Percentiles rank a stretch among this genome's conserved stretches.
Evolutionary conservation across 805 yeast genomes (phyloP).

Genomic region (Saccharomycopsis babjevae): DNA sequence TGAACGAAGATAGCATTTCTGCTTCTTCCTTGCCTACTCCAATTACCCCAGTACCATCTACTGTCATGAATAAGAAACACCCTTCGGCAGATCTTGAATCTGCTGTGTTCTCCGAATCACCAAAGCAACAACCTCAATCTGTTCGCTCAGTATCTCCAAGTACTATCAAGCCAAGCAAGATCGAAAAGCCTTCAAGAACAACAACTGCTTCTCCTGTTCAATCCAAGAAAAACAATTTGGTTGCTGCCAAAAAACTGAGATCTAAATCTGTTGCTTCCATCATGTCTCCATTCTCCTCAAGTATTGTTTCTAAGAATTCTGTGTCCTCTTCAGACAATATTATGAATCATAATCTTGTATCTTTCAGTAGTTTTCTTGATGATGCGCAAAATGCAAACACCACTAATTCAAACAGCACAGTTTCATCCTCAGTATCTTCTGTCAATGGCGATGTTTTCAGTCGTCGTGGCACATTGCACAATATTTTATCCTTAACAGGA

Average conservation of each 20-base stretch:
- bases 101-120: background rate
- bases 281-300: background rate
- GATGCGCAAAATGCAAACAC: background rate
- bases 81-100: background rate
- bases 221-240: background rate
- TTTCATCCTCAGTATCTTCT: background rate
- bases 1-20: background rate
- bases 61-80: background rate
- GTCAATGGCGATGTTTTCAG: background rate
- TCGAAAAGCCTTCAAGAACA: background rate
- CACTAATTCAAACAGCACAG: background rate
- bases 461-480: background rate
- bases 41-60: background rate
- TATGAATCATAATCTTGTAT: conserved; percentile 67
- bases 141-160: background rate
- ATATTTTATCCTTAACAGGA: background rate
- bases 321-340: background rate
- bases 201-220: background rate
- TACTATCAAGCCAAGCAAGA: background rate
- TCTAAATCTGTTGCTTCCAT: background rate
- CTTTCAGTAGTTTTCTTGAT: conserved; percentile 68
- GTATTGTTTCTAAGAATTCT: background rate
- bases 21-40: background rate
- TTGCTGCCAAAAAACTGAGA: background rate
- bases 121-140: background rate